Evolutionary conservation across 2,329 filamentous ascomycete genomes (phyloP), one percentile per base, ranked within the genome.

Genomic region (Aspergillus viridinutans): DNA sequence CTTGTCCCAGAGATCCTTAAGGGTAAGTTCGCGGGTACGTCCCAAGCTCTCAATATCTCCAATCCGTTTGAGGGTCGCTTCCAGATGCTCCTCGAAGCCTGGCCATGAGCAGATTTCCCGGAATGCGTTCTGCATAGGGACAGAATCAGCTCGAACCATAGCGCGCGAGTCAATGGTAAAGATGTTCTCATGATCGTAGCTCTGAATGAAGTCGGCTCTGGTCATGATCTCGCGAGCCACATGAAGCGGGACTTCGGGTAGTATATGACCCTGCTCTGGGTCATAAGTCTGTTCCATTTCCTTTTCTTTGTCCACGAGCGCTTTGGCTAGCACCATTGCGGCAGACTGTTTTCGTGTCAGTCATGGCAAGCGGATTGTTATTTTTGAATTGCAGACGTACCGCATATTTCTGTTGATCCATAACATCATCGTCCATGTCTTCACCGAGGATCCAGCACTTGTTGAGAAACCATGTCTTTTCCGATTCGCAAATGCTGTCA

Each of bases 381-480:
- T 38, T 35, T 3, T 35, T 2, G 45, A 40, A 17, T 28, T 23
- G 14, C 14, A 21, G 6, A 83, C 87, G 76, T 79, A 91, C 89
- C 49, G 92, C 90, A 80, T 91, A 97, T 73, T 97, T 97, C 71
- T 97, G 92, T 74, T 97, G 90, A 69, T 97, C 91, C 88, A 97
- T 97, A 64, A 97, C 94, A 70, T 99, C 94, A 74, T 97, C 94
- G 65, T 97, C 94, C 88, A 89, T 92, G 61, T 87, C 86, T 59
- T 77, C 79, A 20, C 89, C 89, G 1, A 92, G 80, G 54, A 92
- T 89, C 79, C 88, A 89, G 70, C 88, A 91, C 69, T 89, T 86
- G 73, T 90, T 92, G 21, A 92, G 74, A 64, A 92, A 87, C 89
- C 89, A 92, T 0, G 85, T 87, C 70, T 89, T 90, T 69, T 92